Base-by-base conservation (phyloP, 2,329 filamentous ascomycete genomes). In the Pseudogymnoascus sp. region DNA sequence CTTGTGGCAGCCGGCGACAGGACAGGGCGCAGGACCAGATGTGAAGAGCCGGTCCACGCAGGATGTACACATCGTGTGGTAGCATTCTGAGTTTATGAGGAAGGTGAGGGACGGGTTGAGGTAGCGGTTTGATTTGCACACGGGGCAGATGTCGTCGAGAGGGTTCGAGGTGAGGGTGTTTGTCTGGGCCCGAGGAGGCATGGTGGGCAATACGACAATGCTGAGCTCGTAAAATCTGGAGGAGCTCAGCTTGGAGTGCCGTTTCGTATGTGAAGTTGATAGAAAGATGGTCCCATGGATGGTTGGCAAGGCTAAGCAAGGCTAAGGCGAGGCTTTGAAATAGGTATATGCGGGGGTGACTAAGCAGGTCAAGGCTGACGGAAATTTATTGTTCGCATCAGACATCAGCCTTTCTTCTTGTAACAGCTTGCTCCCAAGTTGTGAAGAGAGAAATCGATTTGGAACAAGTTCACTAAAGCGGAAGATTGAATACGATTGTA, bases 41-140 rank as follows among this genome's bases (percentile, higher is more conserved):
- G 89, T 89, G 82, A 97, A 99, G 70, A 97, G 90, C 63, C 93
- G 89, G 76, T 93, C 90, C 44, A 97, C 93, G 79, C 95, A 99
- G 64, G 90, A 93, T 75, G 91, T 89, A 81, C 95, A 99, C 91
- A 99, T 97, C 69, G 91, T 91, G 81, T 99, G 95, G 81, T 99
- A 99, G 83, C 95, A 99, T 81, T 96, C 92, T 7, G 93, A 91
- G 75, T 97, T 97, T 79, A 99, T 93, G 70, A 95, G 89, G 78
- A 99, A 97, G 68, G 88, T 84, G 84, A 99, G 93, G 78, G 92
- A 88, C 65, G 87, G 87, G 80, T 97, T 97, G 72, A 97, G 88
- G 80, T 97, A 97, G 68, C 92, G 90, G 65, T 90, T 91, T 65
- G 92, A 96, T 78, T 97, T 97, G 88, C 95, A 99, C 69, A 97